Evolutionary conservation across 495 filamentous ascomycete genomes (phyloP), one percentile per base, ranked within the genome.

Genomic region (Cairneyella variabilis): DNA sequence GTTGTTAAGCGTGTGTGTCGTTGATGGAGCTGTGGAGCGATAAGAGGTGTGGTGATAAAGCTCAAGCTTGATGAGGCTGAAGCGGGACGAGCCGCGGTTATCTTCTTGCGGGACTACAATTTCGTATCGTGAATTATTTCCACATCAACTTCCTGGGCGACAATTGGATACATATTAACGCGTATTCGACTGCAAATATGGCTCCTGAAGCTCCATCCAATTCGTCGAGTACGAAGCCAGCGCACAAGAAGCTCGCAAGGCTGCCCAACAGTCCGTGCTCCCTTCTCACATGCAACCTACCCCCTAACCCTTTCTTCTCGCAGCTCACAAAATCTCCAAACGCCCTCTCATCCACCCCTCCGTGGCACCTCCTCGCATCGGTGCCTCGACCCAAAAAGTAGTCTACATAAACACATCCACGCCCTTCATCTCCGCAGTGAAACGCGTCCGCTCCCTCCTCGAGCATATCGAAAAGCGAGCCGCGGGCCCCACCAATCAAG

Each of bases 351-450:
- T 83, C 17, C 88, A 85, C 69, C 82, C 82, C 34, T 71, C 78
- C 43, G 79, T 85, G 45, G 70, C 82, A 60, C 74, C 79, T 41
- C 82, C 82, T 56, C 76, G 71, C 69, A 61, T 76, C 51, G 74
- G 70, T 55, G 56, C 73, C 53, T 57, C 62, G 38, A 60, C 72
- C 37, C 75, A 73, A 12, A 89, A 88, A 66, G 67, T 83, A 57
- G 75, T 98, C 74, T 96, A 96, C 71, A 73, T 97, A n/a, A 84
- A 85, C 9, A 66, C 81, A 41, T 70, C 68, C 2, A 83, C 90
- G 0, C 86, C 88, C 11, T 90, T 95, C 74, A 84, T 95, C 68
- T 80, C 84, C n/a, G 79, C 83, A 11, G 77, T 96, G 14, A 89
- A 89, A 68, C 89, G 91, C 56, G 82, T 90, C 22, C 82, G 85